Evolutionary conservation across 345 rosid species (phyloP).

Genomic region (Salix brachista): DNA sequence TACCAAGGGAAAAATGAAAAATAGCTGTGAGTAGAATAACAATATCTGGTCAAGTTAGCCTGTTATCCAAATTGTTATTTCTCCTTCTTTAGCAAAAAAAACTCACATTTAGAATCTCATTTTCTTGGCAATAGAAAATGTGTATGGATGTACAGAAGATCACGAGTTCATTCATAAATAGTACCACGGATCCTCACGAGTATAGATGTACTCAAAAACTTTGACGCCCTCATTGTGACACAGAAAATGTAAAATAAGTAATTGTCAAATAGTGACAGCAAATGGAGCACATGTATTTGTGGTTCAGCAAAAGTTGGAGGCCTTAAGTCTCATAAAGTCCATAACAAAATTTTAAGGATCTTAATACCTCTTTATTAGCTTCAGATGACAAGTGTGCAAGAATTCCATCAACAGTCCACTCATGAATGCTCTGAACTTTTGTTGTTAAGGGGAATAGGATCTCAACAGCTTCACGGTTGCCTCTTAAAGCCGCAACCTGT

Average conservation of each 20-base stretch:
- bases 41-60: background rate
- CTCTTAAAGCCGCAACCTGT: constrained; percentile 80
- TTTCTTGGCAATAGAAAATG: background rate
- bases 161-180: background rate
- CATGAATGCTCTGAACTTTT: constrained; percentile 42
- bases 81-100: background rate
- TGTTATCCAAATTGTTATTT: background rate
- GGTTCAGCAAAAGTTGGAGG: background rate
- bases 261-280: background rate
- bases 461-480: constrained; percentile 59
- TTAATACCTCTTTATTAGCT: constrained; percentile 38
- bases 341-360: constrained; percentile 2
- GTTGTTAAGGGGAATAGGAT: constrained; percentile 65
- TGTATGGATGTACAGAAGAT: background rate
- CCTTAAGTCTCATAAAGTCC: background rate
- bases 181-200: background rate
- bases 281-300: background rate
- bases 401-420: constrained; percentile 82
- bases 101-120: background rate
- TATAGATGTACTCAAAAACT: background rate
- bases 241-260: background rate
- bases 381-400: constrained; percentile 56
- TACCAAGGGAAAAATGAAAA: background rate
- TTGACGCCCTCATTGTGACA: background rate
- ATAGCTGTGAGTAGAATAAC: background rate